phyloP scores from a whole-genome alignment of 2,329 filamentous ascomycete species.

The Tolypocladium paradoxum region DNA sequence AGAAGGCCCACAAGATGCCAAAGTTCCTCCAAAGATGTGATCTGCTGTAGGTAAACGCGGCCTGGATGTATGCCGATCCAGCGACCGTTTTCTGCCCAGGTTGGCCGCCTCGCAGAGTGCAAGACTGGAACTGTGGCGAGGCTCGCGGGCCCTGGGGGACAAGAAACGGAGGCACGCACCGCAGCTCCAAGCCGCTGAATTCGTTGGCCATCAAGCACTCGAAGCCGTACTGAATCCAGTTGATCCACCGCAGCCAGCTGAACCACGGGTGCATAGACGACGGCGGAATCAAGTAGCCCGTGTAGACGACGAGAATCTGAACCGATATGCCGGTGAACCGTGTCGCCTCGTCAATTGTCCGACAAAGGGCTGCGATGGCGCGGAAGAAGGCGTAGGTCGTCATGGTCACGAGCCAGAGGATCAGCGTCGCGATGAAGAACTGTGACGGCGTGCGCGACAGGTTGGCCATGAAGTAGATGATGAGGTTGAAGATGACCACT shows the following conservation, averaged over 20 bases:
- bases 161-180: constrained; percentile 47
- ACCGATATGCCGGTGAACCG: constrained; percentile 45
- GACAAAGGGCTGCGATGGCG: constrained; percentile 46
- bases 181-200: constrained; percentile 42
- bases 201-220: constrained; percentile 60
- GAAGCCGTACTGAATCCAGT: constrained; percentile 58
- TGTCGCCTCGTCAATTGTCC: constrained; percentile 53
- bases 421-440: constrained; percentile 56
- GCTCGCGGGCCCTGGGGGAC: constrained; percentile 35
- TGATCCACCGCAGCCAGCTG: constrained; percentile 62
- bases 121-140: constrained; percentile 35
- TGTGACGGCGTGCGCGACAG: constrained; percentile 54
- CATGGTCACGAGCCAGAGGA: constrained; percentile 48
- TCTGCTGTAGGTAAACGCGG: constrained; percentile 42
- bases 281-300: constrained; percentile 52
- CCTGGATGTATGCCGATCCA: constrained; percentile 44
- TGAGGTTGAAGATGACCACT: constrained; percentile 56
- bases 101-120: constrained; percentile 37
- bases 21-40: constrained; percentile 65
- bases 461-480: constrained; percentile 70
- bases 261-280: constrained; percentile 43
- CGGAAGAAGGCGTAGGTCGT: constrained; percentile 49
- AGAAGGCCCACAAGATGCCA: constrained; percentile 66
- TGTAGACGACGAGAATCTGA: constrained; percentile 56
- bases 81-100: constrained; percentile 33